phyloP scores from a whole-genome alignment of 2,329 filamentous ascomycete genomes.

The Alternaria tenuissima region DNA sequence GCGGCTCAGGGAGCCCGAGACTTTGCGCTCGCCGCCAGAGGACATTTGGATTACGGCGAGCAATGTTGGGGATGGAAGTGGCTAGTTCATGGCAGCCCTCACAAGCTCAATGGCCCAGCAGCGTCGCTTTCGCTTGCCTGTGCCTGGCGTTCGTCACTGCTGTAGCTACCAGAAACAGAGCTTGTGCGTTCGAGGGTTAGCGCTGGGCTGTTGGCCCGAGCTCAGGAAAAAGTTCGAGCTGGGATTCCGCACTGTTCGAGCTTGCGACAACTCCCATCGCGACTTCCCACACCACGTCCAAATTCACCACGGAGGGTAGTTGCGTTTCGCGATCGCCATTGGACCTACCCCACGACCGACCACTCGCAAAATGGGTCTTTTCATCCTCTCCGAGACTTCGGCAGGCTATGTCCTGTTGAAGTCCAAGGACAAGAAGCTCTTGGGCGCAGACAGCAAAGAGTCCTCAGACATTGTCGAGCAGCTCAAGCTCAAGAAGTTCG shows the following conservation, averaged over 20 bases:
- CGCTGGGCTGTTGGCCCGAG: slow-evolving; percentile 7
- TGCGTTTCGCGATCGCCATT: slow-evolving; percentile 17
- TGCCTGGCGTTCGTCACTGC: slow-evolving; percentile 1
- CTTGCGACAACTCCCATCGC: slow-evolving; percentile 27
- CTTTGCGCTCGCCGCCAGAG: slow-evolving; percentile 44
- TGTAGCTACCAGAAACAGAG: neutral
- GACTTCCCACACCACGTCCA: slow-evolving; percentile 28
- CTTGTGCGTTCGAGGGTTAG: slow-evolving; percentile 12
- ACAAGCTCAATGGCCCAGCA: neutral
- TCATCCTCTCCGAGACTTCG: slow-evolving; percentile 49
- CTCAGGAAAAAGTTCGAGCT: slow-evolving; percentile 22
- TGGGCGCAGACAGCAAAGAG: slow-evolving; percentile 77
- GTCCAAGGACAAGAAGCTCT: slow-evolving; percentile 96
- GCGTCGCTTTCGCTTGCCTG: neutral
- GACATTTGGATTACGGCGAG: slow-evolving; percentile 8
- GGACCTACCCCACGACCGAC: slow-evolving; percentile 10
- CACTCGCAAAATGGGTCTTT: slow-evolving; percentile 52
- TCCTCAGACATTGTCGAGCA: slow-evolving; percentile 87
- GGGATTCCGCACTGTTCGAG: slow-evolving; percentile 15
- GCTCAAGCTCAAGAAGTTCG: slow-evolving; percentile 95
- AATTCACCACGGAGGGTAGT: slow-evolving; percentile 18
- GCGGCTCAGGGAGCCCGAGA: slow-evolving; percentile 39
- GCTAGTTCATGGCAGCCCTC: neutral
- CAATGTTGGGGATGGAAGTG: neutral
- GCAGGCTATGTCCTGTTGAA: slow-evolving; percentile 99